A percentile compares a stretch with the other conserved stretches of the same genome.
These are phyloP conservation scores for Nepenthes mirabilis DNA, from an alignment of 148 eudicot species.

Conservation along the genomic window DNA sequence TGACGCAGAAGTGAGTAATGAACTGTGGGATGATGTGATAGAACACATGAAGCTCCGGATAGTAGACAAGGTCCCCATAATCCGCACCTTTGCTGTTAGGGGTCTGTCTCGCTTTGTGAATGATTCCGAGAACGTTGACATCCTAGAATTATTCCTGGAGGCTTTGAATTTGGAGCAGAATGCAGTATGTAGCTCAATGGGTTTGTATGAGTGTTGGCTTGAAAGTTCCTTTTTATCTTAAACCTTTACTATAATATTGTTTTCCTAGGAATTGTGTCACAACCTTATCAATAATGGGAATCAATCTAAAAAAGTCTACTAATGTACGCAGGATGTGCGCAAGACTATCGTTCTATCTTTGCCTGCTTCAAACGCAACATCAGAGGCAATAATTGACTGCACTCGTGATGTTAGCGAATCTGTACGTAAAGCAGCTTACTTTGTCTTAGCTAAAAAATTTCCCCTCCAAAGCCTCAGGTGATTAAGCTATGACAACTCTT, in stretches of 20 bases:
- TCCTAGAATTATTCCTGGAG: constrained; percentile 65
- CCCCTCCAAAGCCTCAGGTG: constrained; percentile 98
- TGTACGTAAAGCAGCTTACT: constrained; percentile 83
- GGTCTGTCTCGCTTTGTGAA: constrained; percentile 89
- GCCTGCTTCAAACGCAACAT: constrained; percentile 74
- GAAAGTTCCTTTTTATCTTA: neutral
- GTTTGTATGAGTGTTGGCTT: constrained; percentile 4
- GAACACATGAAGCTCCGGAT: constrained; percentile 65
- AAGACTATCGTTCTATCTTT: constrained; percentile 64
- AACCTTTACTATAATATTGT: neutral
- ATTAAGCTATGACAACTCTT: neutral
- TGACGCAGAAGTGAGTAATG: constrained; percentile 80
- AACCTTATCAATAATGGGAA: no score
- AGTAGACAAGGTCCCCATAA: constrained; percentile 59
- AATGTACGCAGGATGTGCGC: constrained; percentile 69
- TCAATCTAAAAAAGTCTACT: neutral
- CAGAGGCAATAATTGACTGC: constrained; percentile 54
- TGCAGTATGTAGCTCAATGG: constrained; percentile 40
- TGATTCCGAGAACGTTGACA: constrained; percentile 79
- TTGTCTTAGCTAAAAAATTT: constrained; percentile 79
- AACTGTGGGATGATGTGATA: constrained; percentile 87
- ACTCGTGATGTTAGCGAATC: constrained; percentile 88
- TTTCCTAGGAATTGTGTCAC: neutral
- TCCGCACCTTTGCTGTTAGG: constrained; percentile 75
- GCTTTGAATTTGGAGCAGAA: constrained; percentile 62